Evolutionary conservation across 129 eudicot species (phyloP), one percentile per base, ranked within the genome.

Genomic region (Saussurea involucrata): DNA sequence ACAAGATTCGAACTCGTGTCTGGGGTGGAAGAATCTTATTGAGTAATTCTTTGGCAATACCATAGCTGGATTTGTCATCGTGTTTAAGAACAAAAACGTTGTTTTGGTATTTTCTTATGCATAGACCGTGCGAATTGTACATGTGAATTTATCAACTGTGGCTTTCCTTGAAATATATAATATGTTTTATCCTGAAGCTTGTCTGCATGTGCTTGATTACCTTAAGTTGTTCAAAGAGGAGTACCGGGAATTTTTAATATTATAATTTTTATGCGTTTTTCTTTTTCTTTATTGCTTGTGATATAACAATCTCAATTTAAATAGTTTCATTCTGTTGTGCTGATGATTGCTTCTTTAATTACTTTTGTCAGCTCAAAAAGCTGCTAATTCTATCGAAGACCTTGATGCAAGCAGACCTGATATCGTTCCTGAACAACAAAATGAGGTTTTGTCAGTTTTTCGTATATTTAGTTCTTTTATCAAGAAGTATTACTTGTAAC

Each of bases 361-460:
- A 11, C 10, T 36, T 31, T 63, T 34, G 6, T 65, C 92, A 90
- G 88, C 71, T 63, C 70, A 81, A 79, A 53, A 80, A 77, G 83
- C 72, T 68, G 75, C 80, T 55, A 76, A 73, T 65, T 42, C 25
- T 24, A 15, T 55, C 29, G 46, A 76, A 46, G 78, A 69, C 28
- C 72, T 22, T 10, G 71, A 77, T 20, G 63, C 34, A 61, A 86
- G 67, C 31, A 34, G 31, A 27, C 81, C 85, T 17, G 85, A 90
- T 74, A 49, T 55, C 69, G 64, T 53, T 71, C 75, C 77, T 1
- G 76, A 69, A 70, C 79, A 87, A 73, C 81, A 68, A 69, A 75
- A 72, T 8, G 75, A 90, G 96, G 92, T 90, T 73, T 61, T 53
- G 3, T 81, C 75, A 75, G 37, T 76, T 71, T 31, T 5, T 79